These are phyloP conservation scores for Pichia californica DNA, from an alignment of 805 yeast species.

Conservation along the genomic window DNA sequence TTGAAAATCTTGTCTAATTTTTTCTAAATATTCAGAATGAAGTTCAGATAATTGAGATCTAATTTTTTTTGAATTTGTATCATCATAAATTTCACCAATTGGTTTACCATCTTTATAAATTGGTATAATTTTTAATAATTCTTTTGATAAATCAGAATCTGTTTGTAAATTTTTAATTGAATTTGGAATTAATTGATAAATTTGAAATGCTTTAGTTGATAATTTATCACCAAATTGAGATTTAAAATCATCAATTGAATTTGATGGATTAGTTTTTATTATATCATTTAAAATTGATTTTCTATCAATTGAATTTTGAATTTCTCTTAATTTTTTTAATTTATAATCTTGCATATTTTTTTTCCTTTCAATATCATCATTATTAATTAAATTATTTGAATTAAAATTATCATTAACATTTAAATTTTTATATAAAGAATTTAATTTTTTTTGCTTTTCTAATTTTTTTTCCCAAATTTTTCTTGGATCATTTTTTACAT, in stretches of 20 bases:
- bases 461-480: conserved; percentile 46
- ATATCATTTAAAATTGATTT: conserved; percentile 41
- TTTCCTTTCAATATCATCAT: conserved; percentile 27
- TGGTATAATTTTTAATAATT: conserved; percentile 39
- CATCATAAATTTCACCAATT: conserved; percentile 24
- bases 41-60: conserved; percentile 30
- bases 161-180: conserved; percentile 21
- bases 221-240: conserved; percentile 31
- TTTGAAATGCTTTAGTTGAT: conserved; percentile 29
- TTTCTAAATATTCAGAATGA: conserved; percentile 27
- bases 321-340: conserved; percentile 30
- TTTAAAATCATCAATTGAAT: conserved; percentile 29
- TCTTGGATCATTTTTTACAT: conserved; percentile 51
- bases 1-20: conserved; percentile 24
- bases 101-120: conserved; percentile 25
- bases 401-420: conserved; percentile 20
- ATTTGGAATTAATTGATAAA: conserved; percentile 27
- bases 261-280: conserved; percentile 24
- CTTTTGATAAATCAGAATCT: conserved; percentile 42
- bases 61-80: conserved; percentile 26
- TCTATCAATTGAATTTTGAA: conserved; percentile 35
- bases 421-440: conserved; percentile 22
- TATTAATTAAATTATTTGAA: conserved; percentile 12
- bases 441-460: conserved; percentile 37
- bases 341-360: conserved; percentile 23